Conservation (phyloP, 2,329 filamentous ascomycete genomes). For the Botrytis galanthina region DNA sequence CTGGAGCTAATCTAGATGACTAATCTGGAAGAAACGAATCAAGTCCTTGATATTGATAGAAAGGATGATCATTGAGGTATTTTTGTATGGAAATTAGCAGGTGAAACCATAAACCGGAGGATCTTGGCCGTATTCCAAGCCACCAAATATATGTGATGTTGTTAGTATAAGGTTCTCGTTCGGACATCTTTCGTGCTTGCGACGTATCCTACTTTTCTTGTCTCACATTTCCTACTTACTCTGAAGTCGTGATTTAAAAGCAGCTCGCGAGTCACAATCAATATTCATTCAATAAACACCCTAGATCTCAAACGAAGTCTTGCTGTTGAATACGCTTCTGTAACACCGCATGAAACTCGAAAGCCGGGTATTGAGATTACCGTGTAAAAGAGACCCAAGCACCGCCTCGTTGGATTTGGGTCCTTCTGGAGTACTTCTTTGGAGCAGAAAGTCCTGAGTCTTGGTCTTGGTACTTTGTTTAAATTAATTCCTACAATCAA, state of each 20-base stretch:
- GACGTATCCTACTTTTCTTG: background rate
- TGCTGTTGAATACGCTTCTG: constrained; percentile 1
- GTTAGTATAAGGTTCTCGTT: background rate
- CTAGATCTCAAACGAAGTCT: background rate
- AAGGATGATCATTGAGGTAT: constrained; percentile 2
- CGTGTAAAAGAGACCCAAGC: constrained; percentile 7
- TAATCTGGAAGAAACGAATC: constrained; percentile 9
- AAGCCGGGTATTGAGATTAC: constrained; percentile 8
- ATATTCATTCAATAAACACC: background rate
- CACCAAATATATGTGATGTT: constrained; percentile 5
- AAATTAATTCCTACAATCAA: background rate
- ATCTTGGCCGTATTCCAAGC: constrained; percentile 7
- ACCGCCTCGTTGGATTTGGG: constrained; percentile 12
- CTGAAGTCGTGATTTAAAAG: background rate
- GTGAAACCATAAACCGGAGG: background rate
- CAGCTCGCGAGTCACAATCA: background rate
- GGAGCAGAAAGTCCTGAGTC: background rate
- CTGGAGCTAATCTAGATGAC: background rate
- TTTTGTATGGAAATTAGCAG: background rate
- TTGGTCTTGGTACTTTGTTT: background rate
- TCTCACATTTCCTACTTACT: background rate
- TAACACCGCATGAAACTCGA: constrained; percentile 12
- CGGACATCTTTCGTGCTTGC: background rate
- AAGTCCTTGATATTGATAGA: background rate
- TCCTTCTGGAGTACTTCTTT: constrained; percentile 5